phyloP scores from a whole-genome alignment of 2,329 filamentous ascomycete genomes.

The Lachnellula arida region DNA sequence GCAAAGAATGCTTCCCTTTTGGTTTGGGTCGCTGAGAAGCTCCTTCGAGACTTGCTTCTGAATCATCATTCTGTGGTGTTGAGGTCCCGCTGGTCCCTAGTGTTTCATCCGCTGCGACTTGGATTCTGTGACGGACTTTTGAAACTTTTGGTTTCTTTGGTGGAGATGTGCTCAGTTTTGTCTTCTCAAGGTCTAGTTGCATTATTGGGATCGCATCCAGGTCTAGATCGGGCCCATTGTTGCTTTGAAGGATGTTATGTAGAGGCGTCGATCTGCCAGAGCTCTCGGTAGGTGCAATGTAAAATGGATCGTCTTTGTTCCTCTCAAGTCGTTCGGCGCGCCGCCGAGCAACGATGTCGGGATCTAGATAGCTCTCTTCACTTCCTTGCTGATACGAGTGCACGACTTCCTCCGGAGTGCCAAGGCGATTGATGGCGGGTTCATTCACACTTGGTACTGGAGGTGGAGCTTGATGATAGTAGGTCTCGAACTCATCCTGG shows the following conservation, averaged over 20 bases:
- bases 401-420: conserved; percentile 41
- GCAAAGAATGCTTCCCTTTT: conserved; percentile 57
- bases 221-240: conserved; percentile 75
- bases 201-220: conserved; percentile 96
- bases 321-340: conserved; percentile 74
- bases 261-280: conserved; percentile 70
- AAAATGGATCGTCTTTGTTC: conserved; percentile 92
- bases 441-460: conserved; percentile 45
- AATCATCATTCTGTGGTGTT: conserved; percentile 48
- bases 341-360: conserved; percentile 68
- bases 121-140: conserved; percentile 54
- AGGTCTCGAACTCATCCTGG: conserved; percentile 62
- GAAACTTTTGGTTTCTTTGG: conserved; percentile 33
- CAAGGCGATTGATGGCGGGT: conserved; percentile 52
- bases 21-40: conserved; percentile 44
- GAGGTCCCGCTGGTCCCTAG: conserved; percentile 50
- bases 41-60: conserved; percentile 47
- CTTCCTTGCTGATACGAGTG: conserved; percentile 55
- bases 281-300: conserved; percentile 59
- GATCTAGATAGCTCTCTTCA: conserved; percentile 64
- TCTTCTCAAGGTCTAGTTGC: conserved; percentile 72
- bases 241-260: conserved; percentile 67
- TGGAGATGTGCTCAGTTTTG: conserved; percentile 27
- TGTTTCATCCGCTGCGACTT: conserved; percentile 70
- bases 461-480: conserved; percentile 54